These are phyloP conservation scores for Corchorus capsularis DNA, from an alignment of 345 rosid species.

Conservation along the genomic window DNA sequence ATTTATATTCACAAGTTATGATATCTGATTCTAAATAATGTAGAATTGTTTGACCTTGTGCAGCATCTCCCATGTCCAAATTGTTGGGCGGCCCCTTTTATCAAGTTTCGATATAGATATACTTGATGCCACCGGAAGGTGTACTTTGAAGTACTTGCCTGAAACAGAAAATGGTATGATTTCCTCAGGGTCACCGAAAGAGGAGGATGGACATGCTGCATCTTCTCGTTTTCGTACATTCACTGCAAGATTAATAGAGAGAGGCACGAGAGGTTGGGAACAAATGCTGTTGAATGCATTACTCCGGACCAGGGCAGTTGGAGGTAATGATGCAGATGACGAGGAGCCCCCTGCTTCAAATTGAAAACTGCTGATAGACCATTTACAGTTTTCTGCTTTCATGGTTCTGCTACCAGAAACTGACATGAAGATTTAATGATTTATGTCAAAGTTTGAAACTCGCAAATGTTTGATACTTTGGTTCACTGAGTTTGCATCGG, in stretches of 20 bases:
- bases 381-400: background rate
- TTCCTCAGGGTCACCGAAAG: constrained; percentile 18
- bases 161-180: background rate
- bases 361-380: background rate
- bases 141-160: constrained; percentile 14
- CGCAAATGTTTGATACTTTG: too few relatives aligned
- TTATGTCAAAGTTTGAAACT: too few relatives aligned
- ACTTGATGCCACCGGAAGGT: constrained; percentile 12
- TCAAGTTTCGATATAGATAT: constrained; percentile 6
- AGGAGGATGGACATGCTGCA: too few relatives aligned
- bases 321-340: background rate
- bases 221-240: constrained; percentile 9
- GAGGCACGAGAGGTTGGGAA: constrained; percentile 44
- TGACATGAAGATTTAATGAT: too few relatives aligned
- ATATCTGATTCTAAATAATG: too few relatives aligned
- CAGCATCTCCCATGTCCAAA: constrained; percentile 30
- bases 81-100: constrained; percentile 32
- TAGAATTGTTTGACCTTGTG: constrained; percentile 22
- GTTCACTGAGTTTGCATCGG: too few relatives aligned
- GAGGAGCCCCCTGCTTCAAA: background rate
- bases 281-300: constrained; percentile 28
- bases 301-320: constrained; percentile 15
- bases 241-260: constrained; percentile 27
- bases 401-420: background rate
- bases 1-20: too few relatives aligned